Percentiles rank a stretch among this genome's conserved stretches.
These are phyloP conservation scores for Nitzschia putrida DNA, from an alignment of 108 stramenopile species.

Conservation along the genomic window DNA sequence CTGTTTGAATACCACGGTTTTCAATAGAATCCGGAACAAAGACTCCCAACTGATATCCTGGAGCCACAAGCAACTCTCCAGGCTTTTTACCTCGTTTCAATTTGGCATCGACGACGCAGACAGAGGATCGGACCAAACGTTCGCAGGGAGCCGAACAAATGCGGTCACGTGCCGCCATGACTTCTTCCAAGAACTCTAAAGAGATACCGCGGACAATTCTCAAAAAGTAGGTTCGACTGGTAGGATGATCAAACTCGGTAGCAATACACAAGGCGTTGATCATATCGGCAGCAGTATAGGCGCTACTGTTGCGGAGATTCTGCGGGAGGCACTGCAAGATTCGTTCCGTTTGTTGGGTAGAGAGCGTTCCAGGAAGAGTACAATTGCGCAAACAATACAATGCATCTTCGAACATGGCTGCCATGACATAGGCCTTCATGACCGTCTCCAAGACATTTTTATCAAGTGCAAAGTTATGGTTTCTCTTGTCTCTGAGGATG, in stretches of 20 bases:
- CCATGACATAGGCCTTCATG: conserved; percentile 89
- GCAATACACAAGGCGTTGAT: conserved; percentile 90
- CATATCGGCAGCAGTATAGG: conserved; percentile 88
- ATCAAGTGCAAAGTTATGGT: conserved; percentile 83
- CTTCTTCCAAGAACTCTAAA: conserved; percentile 90
- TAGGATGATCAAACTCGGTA: conserved; percentile 85
- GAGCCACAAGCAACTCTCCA: conserved; percentile 77
- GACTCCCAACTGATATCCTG: conserved; percentile 86
- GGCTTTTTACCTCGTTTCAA: conserved; percentile 83
- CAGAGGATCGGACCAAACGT: conserved; percentile 74
- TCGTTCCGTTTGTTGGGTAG: conserved; percentile 67
- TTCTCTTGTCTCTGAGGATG: conserved; percentile 66
- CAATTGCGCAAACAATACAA: conserved; percentile 85
- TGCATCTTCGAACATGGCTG: conserved; percentile 92
- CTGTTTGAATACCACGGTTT: conserved; percentile 88
- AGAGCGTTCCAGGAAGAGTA: conserved; percentile 75
- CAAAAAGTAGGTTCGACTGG: conserved; percentile 83
- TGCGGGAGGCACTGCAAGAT: conserved; percentile 85
- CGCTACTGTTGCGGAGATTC: conserved; percentile 82
- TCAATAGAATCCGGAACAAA: conserved; percentile 89
- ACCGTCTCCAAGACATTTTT: conserved; percentile 76
- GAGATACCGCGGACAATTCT: conserved; percentile 89
- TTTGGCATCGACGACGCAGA: conserved; percentile 87
- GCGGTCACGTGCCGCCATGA: conserved; percentile 85
- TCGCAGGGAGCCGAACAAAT: conserved; percentile 92